Conservation (phyloP, 139 green algal genomes). For the Asterochloris sp. region DNA sequence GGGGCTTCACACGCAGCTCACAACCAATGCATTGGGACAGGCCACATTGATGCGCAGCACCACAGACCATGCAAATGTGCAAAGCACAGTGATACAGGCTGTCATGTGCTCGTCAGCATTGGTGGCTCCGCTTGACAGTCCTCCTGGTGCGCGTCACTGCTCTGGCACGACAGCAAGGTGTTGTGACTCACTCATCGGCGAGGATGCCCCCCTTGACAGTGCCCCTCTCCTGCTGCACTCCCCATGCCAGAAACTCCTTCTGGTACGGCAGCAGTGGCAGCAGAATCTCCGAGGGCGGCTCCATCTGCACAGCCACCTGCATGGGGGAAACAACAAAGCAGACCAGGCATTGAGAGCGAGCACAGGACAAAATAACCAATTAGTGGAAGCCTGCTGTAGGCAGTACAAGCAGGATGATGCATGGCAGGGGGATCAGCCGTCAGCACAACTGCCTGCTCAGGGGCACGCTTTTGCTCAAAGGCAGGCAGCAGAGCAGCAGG, state of each 20-base stretch:
- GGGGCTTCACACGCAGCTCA: no score
- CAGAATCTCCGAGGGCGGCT: constrained; percentile 67
- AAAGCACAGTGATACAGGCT: no score
- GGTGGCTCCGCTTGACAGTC: no score
- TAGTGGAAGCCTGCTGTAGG: background rate
- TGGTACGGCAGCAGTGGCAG: constrained; percentile 92
- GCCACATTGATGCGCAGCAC: no score
- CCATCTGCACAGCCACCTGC: constrained; percentile 37
- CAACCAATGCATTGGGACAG: no score
- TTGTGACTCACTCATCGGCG: constrained; percentile 68
- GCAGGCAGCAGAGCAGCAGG: background rate
- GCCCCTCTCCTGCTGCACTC: constrained; percentile 68
- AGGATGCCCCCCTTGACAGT: constrained; percentile 78
- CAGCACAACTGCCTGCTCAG: background rate
- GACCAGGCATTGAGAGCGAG: background rate
- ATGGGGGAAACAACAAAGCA: background rate
- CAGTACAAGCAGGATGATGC: background rate
- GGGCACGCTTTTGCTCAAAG: no score
- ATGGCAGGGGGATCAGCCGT: background rate
- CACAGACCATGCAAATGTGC: no score
- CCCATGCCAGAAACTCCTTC: constrained; percentile 86
- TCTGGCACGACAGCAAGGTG: no score
- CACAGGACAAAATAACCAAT: background rate
- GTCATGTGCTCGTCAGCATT: no score
- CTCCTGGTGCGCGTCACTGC: no score